Percentiles rank a stretch among this genome's conserved stretches.
These are phyloP conservation scores for Acanthamoeba culbertsoni DNA, from an alignment of 208 protist genomes.

Conservation along the genomic window DNA sequence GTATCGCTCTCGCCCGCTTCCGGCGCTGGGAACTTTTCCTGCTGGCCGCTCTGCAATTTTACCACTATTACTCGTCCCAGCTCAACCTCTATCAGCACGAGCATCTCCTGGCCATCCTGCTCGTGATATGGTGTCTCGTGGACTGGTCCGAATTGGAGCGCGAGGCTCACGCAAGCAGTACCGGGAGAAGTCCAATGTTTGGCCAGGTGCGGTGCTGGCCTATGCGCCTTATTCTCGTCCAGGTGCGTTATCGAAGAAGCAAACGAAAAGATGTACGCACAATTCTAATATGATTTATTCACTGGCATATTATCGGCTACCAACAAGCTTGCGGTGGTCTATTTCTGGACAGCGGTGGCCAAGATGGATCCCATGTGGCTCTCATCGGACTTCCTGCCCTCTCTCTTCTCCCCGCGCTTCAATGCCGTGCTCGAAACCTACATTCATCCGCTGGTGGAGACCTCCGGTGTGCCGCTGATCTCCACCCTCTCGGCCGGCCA, in stretches of 20 bases:
- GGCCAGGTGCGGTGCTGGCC: background rate
- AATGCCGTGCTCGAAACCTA: background rate
- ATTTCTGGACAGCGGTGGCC: constrained; percentile 36
- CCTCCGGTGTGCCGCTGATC: background rate
- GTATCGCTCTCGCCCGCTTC: background rate
- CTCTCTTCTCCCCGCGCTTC: constrained; percentile 22
- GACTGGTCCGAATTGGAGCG: background rate
- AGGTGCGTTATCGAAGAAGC: background rate
- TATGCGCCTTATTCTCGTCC: background rate
- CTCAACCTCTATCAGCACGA: constrained; percentile 55
- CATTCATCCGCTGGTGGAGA: background rate
- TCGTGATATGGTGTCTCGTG: background rate
- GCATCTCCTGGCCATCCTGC: background rate
- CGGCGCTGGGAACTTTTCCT: background rate
- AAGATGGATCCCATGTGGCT: constrained; percentile 51
- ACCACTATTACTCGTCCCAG: constrained; percentile 25
- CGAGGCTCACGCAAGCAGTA: background rate
- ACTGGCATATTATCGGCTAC: background rate
- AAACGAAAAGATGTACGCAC: background rate
- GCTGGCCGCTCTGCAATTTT: background rate
- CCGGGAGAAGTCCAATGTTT: background rate
- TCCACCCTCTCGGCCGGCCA: background rate
- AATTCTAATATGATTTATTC: no score
- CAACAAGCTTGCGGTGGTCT: background rate
- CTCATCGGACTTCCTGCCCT: background rate